Evolutionary conservation across 805 yeast genomes (phyloP), one percentile per base, ranked within the genome.

Genomic region (Zygosaccharomyces rouxii): DNA sequence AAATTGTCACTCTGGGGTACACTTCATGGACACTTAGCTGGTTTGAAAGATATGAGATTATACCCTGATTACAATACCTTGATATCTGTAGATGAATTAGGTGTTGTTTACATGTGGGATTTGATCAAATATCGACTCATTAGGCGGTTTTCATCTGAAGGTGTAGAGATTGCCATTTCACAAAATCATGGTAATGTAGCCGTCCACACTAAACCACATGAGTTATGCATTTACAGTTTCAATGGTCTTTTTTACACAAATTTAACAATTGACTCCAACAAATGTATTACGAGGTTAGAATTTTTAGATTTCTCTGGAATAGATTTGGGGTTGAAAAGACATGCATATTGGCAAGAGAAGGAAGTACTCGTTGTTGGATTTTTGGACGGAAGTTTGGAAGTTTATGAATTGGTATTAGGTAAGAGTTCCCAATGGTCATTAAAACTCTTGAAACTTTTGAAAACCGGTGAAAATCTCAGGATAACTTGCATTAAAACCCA

Each of bases 71-170:
- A 73, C 58, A 80, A 83, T 46, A 62, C 76, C 3, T 69, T 84
- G 7, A 51, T 83, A 10, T 77, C 84, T 51, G 62, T 79, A 21
- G 89, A 84, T 59, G 55, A 47, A 0, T 68, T 62, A 7, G 92
- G 95, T 0, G 62, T 63, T 2, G 77, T 81, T 2, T 73, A 74
- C 16, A 53, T 81, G 3, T 87, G 95, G 92, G 88, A 87, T 56
- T 55, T 80, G 35, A 73, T 80, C 1, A 61, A 81, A 26, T 71
- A 71, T 44, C 74, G 74, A 44, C 72, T 75, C 38, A 74, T 85
- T 3, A 65, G 86, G 48, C 59, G 62, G 33, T 51, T 61, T 5
- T 51, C 59, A 7, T 44, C 51, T 5, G 55, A 49, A 5, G 68
- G 62, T 16, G 52, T 53, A 2, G 60, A 70, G 13, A 62, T 74